A percentile compares a stretch with the other conserved stretches of the same genome.
phyloP scores from a whole-genome alignment of 345 rosid genomes.

The Sapria himalayana region DNA sequence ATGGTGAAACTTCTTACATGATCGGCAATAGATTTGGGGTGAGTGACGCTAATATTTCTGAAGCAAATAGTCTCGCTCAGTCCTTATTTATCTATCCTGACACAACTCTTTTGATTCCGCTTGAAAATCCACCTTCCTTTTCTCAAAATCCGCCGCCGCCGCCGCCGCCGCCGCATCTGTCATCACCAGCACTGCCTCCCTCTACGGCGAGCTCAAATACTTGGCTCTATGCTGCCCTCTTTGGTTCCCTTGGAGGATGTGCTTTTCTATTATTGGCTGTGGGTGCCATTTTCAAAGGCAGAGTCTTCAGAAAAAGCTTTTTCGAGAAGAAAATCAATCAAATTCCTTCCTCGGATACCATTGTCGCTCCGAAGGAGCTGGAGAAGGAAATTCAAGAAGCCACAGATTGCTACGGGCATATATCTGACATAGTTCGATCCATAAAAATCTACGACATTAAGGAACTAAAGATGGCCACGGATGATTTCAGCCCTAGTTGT shows the following conservation, averaged over 20 bases:
- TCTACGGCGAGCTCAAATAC: constrained; percentile 15
- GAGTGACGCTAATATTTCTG: constrained; percentile 7
- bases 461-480: constrained; percentile 44
- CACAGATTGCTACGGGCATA: constrained; percentile 17
- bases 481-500: constrained; percentile 31
- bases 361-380: constrained; percentile 15
- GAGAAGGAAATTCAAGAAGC: constrained; percentile 24
- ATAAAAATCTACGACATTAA: constrained; percentile 34
- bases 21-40: constrained; percentile 10
- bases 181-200: constrained; percentile 11
- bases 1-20: not conserved
- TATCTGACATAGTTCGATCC: constrained; percentile 32
- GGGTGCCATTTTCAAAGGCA: constrained; percentile 15
- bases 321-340: constrained; percentile 12
- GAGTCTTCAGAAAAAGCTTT: constrained; percentile 8
- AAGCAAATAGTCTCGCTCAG: constrained; percentile 11
- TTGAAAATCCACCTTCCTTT: constrained; percentile 13
- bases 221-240: constrained; percentile 39
- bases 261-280: constrained; percentile 10
- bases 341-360: constrained; percentile 10
- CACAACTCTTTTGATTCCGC: constrained; percentile 17
- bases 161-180: constrained; percentile 10
- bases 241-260: constrained; percentile 30
- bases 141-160: constrained; percentile 14
- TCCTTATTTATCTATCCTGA: constrained; percentile 6